phyloP scores from a whole-genome alignment of 345 rosid species.

The Hibiscus tridactylites region DNA sequence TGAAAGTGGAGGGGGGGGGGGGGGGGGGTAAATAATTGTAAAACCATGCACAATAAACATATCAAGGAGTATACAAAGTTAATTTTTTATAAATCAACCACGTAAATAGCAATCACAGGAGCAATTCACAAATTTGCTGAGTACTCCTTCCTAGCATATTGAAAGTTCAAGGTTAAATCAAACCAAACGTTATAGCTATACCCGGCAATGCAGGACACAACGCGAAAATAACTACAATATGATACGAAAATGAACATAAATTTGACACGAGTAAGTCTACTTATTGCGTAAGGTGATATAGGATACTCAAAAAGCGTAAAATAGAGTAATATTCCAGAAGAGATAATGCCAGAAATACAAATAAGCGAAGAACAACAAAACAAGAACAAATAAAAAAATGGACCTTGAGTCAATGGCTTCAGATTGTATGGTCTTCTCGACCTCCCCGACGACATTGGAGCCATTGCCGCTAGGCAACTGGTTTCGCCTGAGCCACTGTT shows the following conservation, averaged over 20 bases:
- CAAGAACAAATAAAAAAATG: not conserved
- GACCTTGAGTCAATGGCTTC: slow-evolving; percentile 83
- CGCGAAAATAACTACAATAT: no score
- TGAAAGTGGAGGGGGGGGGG: slow-evolving; percentile 2
- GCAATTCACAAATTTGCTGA: no score
- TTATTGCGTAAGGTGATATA: no score
- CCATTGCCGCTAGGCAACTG: slow-evolving; percentile 36
- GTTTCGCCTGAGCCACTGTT: slow-evolving; percentile 57
- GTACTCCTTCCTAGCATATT: no score
- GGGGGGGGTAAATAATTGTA: not conserved
- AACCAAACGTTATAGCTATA: no score
- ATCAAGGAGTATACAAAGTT: slow-evolving; percentile 7
- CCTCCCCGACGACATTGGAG: slow-evolving; percentile 38
- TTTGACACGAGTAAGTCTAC: no score
- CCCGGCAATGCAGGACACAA: no score
- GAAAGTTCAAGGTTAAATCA: no score
- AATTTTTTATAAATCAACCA: no score
- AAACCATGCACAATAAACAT: no score
- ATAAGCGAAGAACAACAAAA: not conserved
- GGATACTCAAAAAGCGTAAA: slow-evolving; percentile 18
- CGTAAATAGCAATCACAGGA: no score
- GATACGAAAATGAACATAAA: no score
- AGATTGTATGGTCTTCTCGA: slow-evolving; percentile 71
- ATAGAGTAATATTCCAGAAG: slow-evolving; percentile 19
- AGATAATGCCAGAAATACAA: not conserved